phyloP scores from a whole-genome alignment of 805 yeast species.

The Sugiyamaella chiloensis region DNA sequence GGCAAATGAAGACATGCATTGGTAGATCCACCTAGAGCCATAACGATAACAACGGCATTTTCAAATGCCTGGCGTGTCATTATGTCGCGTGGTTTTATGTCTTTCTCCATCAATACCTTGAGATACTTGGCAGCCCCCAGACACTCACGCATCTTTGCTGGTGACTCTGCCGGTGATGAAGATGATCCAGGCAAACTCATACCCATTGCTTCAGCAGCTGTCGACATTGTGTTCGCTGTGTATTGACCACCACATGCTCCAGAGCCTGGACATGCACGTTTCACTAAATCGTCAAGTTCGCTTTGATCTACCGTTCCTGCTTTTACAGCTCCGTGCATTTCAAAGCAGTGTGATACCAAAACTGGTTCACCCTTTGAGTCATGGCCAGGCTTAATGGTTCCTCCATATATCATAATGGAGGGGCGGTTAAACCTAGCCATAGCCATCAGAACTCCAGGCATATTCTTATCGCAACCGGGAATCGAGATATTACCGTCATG shows the following conservation, averaged over 20 bases:
- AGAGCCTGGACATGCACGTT: slow-evolving; percentile 92
- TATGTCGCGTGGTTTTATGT: slow-evolving; percentile 81
- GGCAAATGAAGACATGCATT: slow-evolving; percentile 90
- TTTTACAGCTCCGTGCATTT: slow-evolving; percentile 85
- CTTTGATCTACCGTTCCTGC: slow-evolving; percentile 66
- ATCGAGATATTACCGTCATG: slow-evolving; percentile 92
- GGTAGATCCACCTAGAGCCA: slow-evolving; percentile 97
- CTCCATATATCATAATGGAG: slow-evolving; percentile 84
- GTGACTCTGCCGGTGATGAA: slow-evolving; percentile 80
- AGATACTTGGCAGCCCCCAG: slow-evolving; percentile 77
- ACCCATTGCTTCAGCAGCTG: slow-evolving; percentile 95
- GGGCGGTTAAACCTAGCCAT: slow-evolving; percentile 90
- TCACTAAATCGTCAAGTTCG: slow-evolving; percentile 77
- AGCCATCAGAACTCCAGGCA: slow-evolving; percentile 89
- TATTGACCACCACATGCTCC: slow-evolving; percentile 99
- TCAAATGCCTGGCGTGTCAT: slow-evolving; percentile 87
- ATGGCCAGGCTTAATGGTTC: slow-evolving; percentile 83
- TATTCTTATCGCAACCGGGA: slow-evolving; percentile 90
- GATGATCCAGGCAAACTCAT: slow-evolving; percentile 90
- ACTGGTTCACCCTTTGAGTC: slow-evolving; percentile 55
- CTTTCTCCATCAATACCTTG: slow-evolving; percentile 66
- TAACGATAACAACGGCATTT: slow-evolving; percentile 87
- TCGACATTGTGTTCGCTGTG: slow-evolving; percentile 98
- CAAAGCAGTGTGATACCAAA: slow-evolving; percentile 88
- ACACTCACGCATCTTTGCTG: slow-evolving; percentile 75